A percentile compares a stretch with the other conserved stretches of the same genome.
Conservation (phyloP, 2,329 filamentous ascomycete genomes). For the Xylaria sp. region DNA sequence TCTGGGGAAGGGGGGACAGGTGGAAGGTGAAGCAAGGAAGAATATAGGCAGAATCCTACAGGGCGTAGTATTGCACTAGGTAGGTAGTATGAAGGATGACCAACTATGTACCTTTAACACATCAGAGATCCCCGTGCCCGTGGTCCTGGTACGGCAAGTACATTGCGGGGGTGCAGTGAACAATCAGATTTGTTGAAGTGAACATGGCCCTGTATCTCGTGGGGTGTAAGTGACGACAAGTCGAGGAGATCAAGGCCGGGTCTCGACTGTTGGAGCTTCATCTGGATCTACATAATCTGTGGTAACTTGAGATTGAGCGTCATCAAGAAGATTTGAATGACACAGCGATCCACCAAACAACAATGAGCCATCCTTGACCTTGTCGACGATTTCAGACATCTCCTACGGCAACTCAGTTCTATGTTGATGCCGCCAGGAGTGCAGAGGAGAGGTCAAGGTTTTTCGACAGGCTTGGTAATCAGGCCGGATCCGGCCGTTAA, state of each 20-base stretch:
- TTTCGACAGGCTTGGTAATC: conserved; percentile 24
- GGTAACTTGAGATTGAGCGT: not conserved
- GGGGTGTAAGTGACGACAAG: conserved; percentile 22
- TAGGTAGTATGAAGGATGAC: not conserved
- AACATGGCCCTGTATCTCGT: conserved; percentile 20
- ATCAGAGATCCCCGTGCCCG: conserved; percentile 24
- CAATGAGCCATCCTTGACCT: not conserved
- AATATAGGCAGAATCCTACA: not conserved
- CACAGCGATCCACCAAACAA: not conserved
- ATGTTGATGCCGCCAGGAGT: not conserved
- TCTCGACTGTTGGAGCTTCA: not conserved
- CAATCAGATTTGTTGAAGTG: not conserved
- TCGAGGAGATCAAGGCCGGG: conserved; percentile 5
- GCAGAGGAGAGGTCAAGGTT: conserved; percentile 22
- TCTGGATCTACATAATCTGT: conserved; percentile 2
- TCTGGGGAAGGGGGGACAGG: not conserved
- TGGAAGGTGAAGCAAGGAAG: not conserved
- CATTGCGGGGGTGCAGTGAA: conserved; percentile 25
- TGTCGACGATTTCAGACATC: not conserved
- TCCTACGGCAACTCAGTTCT: not conserved
- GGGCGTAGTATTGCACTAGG: not conserved
- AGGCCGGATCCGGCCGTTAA: conserved; percentile 21
- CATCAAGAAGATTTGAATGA: not conserved
- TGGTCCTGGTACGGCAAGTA: conserved; percentile 35
- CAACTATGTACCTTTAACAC: conserved; percentile 13